Conservation (phyloP, 805 yeast species). For the Wickerhamiella spandovensis region DNA sequence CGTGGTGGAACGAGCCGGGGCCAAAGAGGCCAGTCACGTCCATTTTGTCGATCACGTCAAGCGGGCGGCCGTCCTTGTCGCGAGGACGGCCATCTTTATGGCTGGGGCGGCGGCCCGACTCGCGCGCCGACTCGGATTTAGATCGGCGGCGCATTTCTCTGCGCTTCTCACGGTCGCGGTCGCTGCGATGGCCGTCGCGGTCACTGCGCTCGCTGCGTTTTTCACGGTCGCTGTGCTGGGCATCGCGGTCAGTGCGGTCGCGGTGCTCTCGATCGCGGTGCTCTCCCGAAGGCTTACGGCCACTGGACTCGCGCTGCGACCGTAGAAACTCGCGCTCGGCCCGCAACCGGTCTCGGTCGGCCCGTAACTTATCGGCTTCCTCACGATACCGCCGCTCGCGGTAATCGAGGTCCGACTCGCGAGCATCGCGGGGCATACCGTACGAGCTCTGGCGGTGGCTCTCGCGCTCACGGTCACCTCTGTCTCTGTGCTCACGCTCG, state of each 20-base stretch:
- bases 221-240: too few relatives aligned
- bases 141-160: constrained; percentile 11
- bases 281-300: background rate
- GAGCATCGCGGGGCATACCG: constrained; percentile 9
- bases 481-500: too few relatives aligned
- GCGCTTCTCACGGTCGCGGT: constrained; percentile 1
- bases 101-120: background rate
- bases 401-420: constrained; percentile 16
- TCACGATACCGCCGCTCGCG: constrained; percentile 14
- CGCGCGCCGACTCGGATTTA: constrained; percentile 12
- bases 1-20: constrained; percentile 90
- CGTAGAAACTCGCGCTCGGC: constrained; percentile 1
- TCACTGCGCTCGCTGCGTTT: background rate
- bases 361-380: constrained; percentile 1
- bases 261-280: background rate
- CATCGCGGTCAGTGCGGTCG: background rate
- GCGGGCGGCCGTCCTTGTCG: constrained; percentile 40
- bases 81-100: constrained; percentile 3
- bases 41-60: constrained; percentile 87
- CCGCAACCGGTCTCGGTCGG: constrained; percentile 1
- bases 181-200: constrained; percentile 1
- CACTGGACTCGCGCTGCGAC: constrained; percentile 1
- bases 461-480: too few relatives aligned
- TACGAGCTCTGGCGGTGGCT: background rate
- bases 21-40: constrained; percentile 95